Percentiles rank a stretch among this genome's conserved stretches.
Evolutionary conservation across 1,284 basidiomycete genomes (phyloP).

Genomic region (Moniliella sp.): DNA sequence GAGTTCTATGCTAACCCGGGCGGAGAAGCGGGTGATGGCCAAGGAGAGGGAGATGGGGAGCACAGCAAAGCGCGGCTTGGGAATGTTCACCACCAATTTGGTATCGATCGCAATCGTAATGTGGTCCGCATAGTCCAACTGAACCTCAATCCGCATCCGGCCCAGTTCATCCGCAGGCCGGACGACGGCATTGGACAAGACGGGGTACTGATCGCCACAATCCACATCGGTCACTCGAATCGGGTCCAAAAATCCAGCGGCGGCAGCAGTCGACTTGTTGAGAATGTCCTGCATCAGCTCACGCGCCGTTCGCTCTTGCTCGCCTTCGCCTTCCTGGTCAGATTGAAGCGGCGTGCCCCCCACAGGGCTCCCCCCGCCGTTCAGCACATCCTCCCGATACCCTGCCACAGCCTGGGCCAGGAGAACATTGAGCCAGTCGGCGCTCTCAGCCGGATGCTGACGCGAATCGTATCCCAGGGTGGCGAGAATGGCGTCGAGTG

Average conservation of each 20-base stretch:
- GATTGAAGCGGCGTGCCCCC: background rate
- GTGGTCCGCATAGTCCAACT: conserved; percentile 41
- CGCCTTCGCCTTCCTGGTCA: conserved; percentile 1
- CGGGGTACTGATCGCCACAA: conserved; percentile 39
- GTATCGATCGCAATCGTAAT: conserved; percentile 40
- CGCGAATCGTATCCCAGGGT: conserved; percentile 40
- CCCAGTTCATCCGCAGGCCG: conserved; percentile 40
- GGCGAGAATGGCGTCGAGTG: conserved; percentile 28
- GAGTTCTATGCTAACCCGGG: conserved; percentile 28
- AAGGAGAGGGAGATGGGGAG: conserved; percentile 41
- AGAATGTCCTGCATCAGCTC: conserved; percentile 26
- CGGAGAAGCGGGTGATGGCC: conserved; percentile 40
- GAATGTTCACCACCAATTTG: conserved; percentile 41
- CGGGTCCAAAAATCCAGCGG: conserved; percentile 32
- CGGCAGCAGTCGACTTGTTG: conserved; percentile 7
- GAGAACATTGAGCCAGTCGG: conserved; percentile 43
- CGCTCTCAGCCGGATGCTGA: conserved; percentile 38
- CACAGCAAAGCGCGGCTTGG: conserved; percentile 41
- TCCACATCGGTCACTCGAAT: conserved; percentile 41
- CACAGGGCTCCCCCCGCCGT: conserved; percentile 34
- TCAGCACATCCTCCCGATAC: conserved; percentile 33
- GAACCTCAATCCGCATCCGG: conserved; percentile 40
- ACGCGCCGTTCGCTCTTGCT: conserved; percentile 8
- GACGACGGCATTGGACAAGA: conserved; percentile 30
- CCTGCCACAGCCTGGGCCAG: conserved; percentile 38